Base-by-base conservation (phyloP, 495 filamentous ascomycete species). In the Podospora pseudoanserina region DNA sequence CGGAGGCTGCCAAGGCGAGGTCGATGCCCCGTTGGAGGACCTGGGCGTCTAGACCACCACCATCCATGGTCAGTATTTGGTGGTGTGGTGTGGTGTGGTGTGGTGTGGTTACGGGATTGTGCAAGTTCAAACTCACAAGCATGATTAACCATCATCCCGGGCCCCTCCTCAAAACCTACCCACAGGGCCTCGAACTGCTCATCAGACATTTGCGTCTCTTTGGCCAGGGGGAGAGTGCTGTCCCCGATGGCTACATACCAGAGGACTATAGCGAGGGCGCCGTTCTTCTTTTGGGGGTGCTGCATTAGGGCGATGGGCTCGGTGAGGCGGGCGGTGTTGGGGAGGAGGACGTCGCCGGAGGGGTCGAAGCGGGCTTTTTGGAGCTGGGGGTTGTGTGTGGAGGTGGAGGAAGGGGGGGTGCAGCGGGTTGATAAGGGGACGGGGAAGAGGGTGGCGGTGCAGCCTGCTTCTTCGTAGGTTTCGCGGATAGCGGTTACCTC, bases 381-480 rank as follows among this genome's bases (percentile, higher is more conserved):
- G 13, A 32, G 30, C 30, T 32, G 39, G 39, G 39, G 13, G 39
- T 32, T 32, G 30, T 32, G 39, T 49, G 6, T 28, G 19, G 15
- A 23, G 23, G 23, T 23, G 23, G 23, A 23, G 23, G 13, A 15
- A 11, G 69, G 69, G 13, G 61, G 20, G 1, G 65, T 71, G 55
- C 57, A n/a, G 26, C 69, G 72, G 19, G 77, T 78, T 15, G 56
- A 32, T 11, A 68, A 20, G 6, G 63, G 62, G 2, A 66, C 27
- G 3, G 67, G 61, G 19, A 77, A 67, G 16, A 77, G 69, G 16
- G 59, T 59, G 9, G 68, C 70, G n/a, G 27, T 39, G 19, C 67
- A 72, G 6, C 77, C 77, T 4, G 65, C 65, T 69, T 79, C 77
- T 61, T 79, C 77, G 18, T 72, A 67, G 1, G 76, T 75, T 63